Conservation (phyloP, 1,284 basidiomycete species). For the Sporisorium reilianum region DNA sequence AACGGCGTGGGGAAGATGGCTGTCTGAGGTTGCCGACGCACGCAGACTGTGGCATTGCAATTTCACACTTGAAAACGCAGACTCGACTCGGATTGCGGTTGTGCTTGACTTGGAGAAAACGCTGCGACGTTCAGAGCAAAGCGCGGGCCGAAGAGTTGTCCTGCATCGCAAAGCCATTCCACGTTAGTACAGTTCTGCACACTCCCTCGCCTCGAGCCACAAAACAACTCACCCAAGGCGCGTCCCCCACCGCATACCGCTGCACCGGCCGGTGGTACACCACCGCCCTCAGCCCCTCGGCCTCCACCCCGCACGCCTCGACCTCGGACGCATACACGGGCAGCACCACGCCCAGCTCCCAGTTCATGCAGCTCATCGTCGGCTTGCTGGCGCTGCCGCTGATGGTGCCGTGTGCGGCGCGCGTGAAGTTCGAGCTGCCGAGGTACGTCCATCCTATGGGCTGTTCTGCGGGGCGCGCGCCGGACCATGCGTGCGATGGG, state of each 20-base stretch:
- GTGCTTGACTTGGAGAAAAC: no score
- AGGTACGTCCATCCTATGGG: slow-evolving; percentile 63
- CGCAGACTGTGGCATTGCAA: not conserved
- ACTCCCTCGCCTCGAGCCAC: no score
- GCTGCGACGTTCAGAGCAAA: not conserved
- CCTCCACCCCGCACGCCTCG: slow-evolving; percentile 28
- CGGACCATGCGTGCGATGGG: slow-evolving; percentile 6
- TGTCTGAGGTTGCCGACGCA: slow-evolving; percentile 3
- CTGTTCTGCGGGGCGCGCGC: slow-evolving; percentile 3
- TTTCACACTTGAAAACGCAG: not conserved
- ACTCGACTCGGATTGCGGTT: not conserved
- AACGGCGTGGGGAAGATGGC: slow-evolving; percentile 27
- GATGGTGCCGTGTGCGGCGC: slow-evolving; percentile 65
- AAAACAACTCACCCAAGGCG: slow-evolving; percentile 56
- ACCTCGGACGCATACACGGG: slow-evolving; percentile 51
- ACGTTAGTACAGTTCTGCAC: not conserved
- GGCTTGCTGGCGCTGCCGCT: slow-evolving; percentile 31
- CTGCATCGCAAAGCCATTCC: not conserved
- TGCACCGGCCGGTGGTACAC: slow-evolving; percentile 53
- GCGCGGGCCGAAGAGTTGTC: slow-evolving; percentile 15
- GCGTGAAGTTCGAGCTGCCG: slow-evolving; percentile 65
- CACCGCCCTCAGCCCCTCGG: slow-evolving; percentile 40
- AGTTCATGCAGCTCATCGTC: slow-evolving; percentile 54
- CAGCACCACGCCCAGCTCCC: slow-evolving; percentile 65
- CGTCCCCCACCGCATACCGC: slow-evolving; percentile 39